Evolutionary conservation across 352 stramenopile species (phyloP), one percentile per base, ranked within the genome.

Genomic region (Achlya hypogyna): DNA sequence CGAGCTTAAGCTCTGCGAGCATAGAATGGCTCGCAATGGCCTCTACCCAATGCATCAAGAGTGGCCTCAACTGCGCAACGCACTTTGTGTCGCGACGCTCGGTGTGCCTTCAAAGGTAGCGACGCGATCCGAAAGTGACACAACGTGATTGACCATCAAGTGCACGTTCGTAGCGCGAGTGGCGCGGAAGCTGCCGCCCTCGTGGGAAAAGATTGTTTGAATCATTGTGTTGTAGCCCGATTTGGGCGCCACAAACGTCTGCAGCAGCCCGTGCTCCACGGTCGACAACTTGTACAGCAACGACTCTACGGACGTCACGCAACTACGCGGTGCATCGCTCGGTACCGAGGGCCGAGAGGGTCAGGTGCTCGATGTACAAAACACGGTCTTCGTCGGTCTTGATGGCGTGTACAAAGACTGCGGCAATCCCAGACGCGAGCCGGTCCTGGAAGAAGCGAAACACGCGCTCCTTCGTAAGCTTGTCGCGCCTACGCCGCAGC

Each of bases 221-320:
- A 89, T 70, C 60, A 73, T 71, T 65, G 89, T 82, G 54, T 91
- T 89, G 69, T 87, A 89, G 27, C 81, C 78, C 6, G 83, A 88
- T 23, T 83, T 77, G 0, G 79, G 87, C 9, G 78, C 78, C 4
- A 91, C 70, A 51, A 87, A 89, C 14, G 76, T 75, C 66, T 91
- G 81, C 29, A 91, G 71, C 5, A 91, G 74, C 35, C 78, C 54
- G 25, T 63, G 54, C 20, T 31, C 28, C 18, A 34, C 14, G 8
- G 34, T n/a, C 31, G 45, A 51, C 12, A 34, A 5, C n/a, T 29
- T 63, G 25, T 51, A 51, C 5, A 63, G 32, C 27, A 63, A 23
- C 23, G 20, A 28, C 22, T 63, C 54, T 63, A 51, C 5, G 22
- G 12, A 8, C 16, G 18, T 32, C 25, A 38, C 25, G 18, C 22